Evolutionary conservation across 2,329 filamentous ascomycete genomes (phyloP), one percentile per base, ranked within the genome.

Genomic region (Fusarium sp.): DNA sequence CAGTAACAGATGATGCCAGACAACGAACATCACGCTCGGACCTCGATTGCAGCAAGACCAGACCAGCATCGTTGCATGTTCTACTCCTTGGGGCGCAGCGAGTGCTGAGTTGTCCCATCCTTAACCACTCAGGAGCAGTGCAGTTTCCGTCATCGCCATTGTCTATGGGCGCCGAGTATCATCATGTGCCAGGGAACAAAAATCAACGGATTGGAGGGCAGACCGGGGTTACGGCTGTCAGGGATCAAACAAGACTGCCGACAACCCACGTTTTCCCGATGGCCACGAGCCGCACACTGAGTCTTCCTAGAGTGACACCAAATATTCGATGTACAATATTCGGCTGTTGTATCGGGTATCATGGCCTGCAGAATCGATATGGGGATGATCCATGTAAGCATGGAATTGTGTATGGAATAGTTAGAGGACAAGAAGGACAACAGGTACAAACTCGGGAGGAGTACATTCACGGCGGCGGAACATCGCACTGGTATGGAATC

Each of bases 221-320:
- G 62, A 67, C 64, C 67, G 53, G 70, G 55, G 49, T 51, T 37
- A 47, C 39, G 48, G 55, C 58, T 62, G 64, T 51, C 55, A 71
- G 71, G 59, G 71, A 46, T 63, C 39, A 33, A 55, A 39, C 35
- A 46, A 45, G 54, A 53, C 65, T 58, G 48, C 55, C 51, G 51
- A 56, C 47, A 64, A 53, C 63, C 71, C 67, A 73, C 57, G 58
- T 70, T 70, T 66, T 70, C 56, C 70, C 58, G 63, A 63, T 48
- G 51, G 33, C 43, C 50, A 46, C 29, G 58, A 66, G 56, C 66
- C 65, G 47, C 55, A 52, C 31, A 66, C 40, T 41, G 51, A 25
- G 60, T 48, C 40, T 36, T 53, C 47, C 18, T 63, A 45, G 31
- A 46, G 45, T 50, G 36, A 42, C 35, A 57, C 51, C 50, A 33